phyloP scores from a whole-genome alignment of 352 stramenopile species.

The Pythium brassicae region DNA sequence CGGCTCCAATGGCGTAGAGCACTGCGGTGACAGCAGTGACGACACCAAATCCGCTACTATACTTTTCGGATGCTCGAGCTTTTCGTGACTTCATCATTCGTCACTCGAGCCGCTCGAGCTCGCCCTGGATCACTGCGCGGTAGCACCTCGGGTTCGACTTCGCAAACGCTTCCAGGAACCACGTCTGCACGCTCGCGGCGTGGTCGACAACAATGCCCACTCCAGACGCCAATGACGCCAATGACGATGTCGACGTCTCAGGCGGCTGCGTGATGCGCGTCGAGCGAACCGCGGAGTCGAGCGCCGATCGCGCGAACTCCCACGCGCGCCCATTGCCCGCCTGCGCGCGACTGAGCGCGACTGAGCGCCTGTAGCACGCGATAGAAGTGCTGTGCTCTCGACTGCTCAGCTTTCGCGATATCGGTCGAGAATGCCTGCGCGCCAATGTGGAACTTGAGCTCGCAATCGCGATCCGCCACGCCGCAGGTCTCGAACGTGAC shows the following conservation, averaged over 20 bases:
- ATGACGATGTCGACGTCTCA: no score
- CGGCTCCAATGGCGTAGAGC: no score
- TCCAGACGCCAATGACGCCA: not conserved
- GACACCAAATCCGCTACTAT: no score
- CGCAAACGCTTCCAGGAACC: conserved; percentile 1
- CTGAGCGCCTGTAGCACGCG: conserved; percentile 32
- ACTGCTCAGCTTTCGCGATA: conserved; percentile 25
- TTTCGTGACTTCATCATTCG: not conserved
- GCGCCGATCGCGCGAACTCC: conserved; percentile 3
- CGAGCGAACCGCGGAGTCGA: conserved; percentile 2
- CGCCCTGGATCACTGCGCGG: not conserved
- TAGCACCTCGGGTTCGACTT: conserved; percentile 6
- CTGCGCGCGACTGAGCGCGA: conserved; percentile 16
- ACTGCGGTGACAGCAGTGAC: no score
- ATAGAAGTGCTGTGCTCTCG: conserved; percentile 23
- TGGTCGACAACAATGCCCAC: conserved; percentile 2
- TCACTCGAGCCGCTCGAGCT: not conserved
- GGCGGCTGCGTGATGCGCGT: not conserved
- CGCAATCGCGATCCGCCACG: conserved; percentile 37
- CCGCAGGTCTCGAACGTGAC: conserved; percentile 39
- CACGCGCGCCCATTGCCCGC: conserved; percentile 1
- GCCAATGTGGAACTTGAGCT: conserved; percentile 33
- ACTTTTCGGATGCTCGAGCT: no score
- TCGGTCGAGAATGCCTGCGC: conserved; percentile 21
- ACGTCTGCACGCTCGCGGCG: conserved; percentile 4